phyloP scores from a whole-genome alignment of 768 basidiomycete genomes.

The Tubosaeta brunneosetosa region DNA sequence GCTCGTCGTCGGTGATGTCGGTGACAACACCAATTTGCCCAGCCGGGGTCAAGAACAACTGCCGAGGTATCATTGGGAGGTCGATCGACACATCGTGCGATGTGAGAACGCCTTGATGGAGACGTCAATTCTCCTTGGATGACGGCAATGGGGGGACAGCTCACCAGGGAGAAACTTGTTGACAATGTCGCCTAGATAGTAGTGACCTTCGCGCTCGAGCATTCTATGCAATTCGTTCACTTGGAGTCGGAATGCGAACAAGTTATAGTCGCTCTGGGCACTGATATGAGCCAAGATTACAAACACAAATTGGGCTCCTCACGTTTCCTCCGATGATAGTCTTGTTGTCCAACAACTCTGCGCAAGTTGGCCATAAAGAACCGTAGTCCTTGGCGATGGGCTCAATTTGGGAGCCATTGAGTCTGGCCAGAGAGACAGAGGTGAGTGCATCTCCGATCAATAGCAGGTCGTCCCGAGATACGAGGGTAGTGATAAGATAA shows the following conservation, averaged over 20 bases:
- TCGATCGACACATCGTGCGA: slow-evolving; percentile 41
- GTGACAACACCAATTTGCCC: slow-evolving; percentile 75
- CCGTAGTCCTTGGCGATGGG: slow-evolving; percentile 70
- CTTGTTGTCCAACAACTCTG: slow-evolving; percentile 52
- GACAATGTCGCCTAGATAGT: slow-evolving; percentile 71
- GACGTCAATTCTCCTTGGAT: neutral
- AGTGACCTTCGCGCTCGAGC: slow-evolving; percentile 65
- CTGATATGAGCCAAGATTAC: slow-evolving; percentile 6
- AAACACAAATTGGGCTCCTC: slow-evolving; percentile 24
- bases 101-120: slow-evolving; percentile 49
- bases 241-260: slow-evolving; percentile 58
- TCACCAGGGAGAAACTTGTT: slow-evolving; percentile 70
- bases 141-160: neutral
- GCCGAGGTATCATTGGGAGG: slow-evolving; percentile 46
- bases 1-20: slow-evolving; percentile 49
- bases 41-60: slow-evolving; percentile 71
- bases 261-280: slow-evolving; percentile 59
- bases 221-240: slow-evolving; percentile 37
- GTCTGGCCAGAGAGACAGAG: slow-evolving; percentile 67
- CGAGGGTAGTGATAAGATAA: slow-evolving; percentile 69
- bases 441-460: slow-evolving; percentile 77
- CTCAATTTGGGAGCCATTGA: slow-evolving; percentile 41
- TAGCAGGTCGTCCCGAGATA: slow-evolving; percentile 48
- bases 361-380: slow-evolving; percentile 66
- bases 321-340: slow-evolving; percentile 75